Evolutionary conservation across 768 basidiomycete species (phyloP).

Genomic region (Tricholoma terreum): DNA sequence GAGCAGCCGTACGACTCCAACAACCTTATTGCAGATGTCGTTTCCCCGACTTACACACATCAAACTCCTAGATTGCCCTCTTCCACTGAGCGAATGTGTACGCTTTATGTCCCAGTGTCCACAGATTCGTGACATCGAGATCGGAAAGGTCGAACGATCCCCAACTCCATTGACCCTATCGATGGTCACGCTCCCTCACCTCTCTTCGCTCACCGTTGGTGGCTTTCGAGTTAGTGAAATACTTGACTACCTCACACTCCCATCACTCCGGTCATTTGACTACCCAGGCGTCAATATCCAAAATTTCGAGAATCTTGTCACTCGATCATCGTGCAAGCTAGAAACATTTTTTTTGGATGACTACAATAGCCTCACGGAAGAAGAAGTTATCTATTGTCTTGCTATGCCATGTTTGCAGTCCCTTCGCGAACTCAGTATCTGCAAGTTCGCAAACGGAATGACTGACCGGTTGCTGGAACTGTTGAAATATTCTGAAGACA

Average conservation of each 20-base stretch:
- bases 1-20: no score
- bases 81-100: no score
- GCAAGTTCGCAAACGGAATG: background rate
- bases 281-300: background rate
- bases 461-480: background rate
- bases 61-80: no score
- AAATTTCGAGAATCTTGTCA: background rate
- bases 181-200: no score
- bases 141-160: no score
- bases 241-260: background rate
- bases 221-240: background rate
- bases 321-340: background rate
- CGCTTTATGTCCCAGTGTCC: no score
- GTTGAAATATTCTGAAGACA: background rate
- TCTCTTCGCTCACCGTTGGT: background rate
- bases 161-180: no score
- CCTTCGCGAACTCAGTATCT: background rate
- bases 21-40: no score
- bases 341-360: background rate
- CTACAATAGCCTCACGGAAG: background rate
- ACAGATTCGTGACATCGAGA: no score
- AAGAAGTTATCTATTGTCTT: background rate
- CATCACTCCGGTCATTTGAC: background rate
- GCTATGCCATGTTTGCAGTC: background rate
- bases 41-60: no score